Base-by-base conservation (phyloP, 371 early-diverging fungal species). In the Chytridiales sp. region DNA sequence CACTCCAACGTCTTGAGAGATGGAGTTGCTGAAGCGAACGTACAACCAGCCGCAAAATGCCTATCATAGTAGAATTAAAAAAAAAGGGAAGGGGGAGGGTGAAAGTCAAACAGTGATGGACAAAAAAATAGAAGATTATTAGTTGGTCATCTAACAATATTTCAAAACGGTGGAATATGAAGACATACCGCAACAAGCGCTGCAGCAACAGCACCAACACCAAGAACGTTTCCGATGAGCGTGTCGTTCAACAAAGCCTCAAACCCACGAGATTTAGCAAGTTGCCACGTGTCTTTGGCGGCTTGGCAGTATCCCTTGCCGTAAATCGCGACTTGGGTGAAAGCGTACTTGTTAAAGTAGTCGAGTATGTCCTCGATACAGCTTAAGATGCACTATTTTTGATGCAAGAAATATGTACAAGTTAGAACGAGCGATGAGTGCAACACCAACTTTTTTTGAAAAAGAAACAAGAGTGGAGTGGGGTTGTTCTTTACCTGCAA, bases 231-330 rank as follows among this genome's bases (percentile, higher is more conserved):
- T 30, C 62, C 89, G 47, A 94, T 86, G 50, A 97, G 69, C 38
- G 77, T 83, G 72, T 95, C 96, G 68, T 95, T 97, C 61, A 94
- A 87, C 66, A 73, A 62, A 27, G 92, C 91, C 36, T 93, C 93
- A 42, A 95, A 78, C 22, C 96, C 97, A 42, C 90, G 85, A 63
- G 86, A 83, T 73, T 90, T 87, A 62, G 93, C 74, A 64, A 95
- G 58, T 9, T 68, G 76, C 94, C 94, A 97, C 0, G 95, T 94
- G 35, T 87, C 85, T 64, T 79, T 80, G 19, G 92, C 96, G 6
- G 95, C 90, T 26, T 61, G 36, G 57, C 88, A 76, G 69, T 89
- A 97, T n/a, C 91, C 78, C 69, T 92, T 87, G 41, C 98, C 98
- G 62, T 95, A 95, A 34, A 98, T 89, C 41, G 97, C 97, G 0